Conservation (phyloP, 2,329 filamentous ascomycete genomes). For the Penicillium capsulatum region DNA sequence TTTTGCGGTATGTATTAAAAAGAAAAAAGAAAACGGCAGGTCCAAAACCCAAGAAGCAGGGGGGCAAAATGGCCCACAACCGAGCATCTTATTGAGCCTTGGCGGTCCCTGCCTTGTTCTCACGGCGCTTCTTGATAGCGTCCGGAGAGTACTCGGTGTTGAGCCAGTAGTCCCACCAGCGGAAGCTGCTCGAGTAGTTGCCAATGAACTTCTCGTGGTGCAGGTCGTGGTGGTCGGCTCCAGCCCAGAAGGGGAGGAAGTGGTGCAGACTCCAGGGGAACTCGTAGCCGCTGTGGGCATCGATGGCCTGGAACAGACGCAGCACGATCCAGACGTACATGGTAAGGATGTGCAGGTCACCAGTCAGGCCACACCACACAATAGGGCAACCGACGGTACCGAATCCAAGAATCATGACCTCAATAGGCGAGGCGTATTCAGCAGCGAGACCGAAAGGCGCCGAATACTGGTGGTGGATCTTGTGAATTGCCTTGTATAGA, state of each 20-base stretch:
- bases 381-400: constrained; percentile 81
- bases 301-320: constrained; percentile 94
- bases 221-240: constrained; percentile 90
- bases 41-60: background rate
- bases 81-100: constrained; percentile 25
- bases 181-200: constrained; percentile 96
- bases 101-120: constrained; percentile 42
- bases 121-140: constrained; percentile 76
- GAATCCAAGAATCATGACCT: constrained; percentile 89
- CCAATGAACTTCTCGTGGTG: constrained; percentile 99
- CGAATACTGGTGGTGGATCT: constrained; percentile 98
- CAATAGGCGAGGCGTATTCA: constrained; percentile 95
- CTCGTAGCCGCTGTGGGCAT: constrained; percentile 95
- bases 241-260: constrained; percentile 96
- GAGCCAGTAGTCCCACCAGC: constrained; percentile 95
- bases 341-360: constrained; percentile 87
- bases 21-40: background rate
- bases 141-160: constrained; percentile 92
- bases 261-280: constrained; percentile 97
- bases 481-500: constrained; percentile 95
- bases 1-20: background rate
- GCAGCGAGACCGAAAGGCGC: constrained; percentile 94
- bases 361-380: constrained; percentile 74
- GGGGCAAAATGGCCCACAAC: background rate
- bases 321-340: constrained; percentile 97